Conservation (phyloP, 352 stramenopile species). For the Phytophthora pini region DNA sequence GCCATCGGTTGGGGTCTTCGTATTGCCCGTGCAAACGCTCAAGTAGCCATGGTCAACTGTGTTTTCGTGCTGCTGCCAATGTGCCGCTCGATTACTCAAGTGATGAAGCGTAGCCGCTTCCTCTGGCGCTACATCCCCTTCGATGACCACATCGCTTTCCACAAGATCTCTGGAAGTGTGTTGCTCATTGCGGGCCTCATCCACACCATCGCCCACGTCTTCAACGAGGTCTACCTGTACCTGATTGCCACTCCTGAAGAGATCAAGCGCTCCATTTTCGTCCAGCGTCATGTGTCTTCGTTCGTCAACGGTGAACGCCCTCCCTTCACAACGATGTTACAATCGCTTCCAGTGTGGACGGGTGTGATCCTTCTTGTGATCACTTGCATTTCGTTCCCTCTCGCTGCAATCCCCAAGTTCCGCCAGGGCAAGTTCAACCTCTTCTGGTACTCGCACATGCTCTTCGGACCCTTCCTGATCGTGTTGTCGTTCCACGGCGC, state of each 20-base stretch:
- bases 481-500: slow-evolving; percentile 69
- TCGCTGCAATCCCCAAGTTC: slow-evolving; percentile 76
- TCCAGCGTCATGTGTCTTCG: slow-evolving; percentile 54
- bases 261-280: slow-evolving; percentile 64
- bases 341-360: slow-evolving; percentile 73
- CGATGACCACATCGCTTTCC: slow-evolving; percentile 81
- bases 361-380: slow-evolving; percentile 74
- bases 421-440: slow-evolving; percentile 80
- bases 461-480: slow-evolving; percentile 75
- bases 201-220: slow-evolving; percentile 70
- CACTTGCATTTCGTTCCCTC: slow-evolving; percentile 70
- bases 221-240: slow-evolving; percentile 80
- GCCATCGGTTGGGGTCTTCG: slow-evolving; percentile 77
- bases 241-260: slow-evolving; percentile 68
- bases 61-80: slow-evolving; percentile 81
- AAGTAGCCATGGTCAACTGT: slow-evolving; percentile 83
- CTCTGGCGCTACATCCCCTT: slow-evolving; percentile 83
- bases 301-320: slow-evolving; percentile 59
- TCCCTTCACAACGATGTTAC: slow-evolving; percentile 72
- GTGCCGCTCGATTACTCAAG: slow-evolving; percentile 76
- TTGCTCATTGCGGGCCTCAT: slow-evolving; percentile 62
- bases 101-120: slow-evolving; percentile 71
- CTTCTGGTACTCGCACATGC: slow-evolving; percentile 88
- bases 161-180: slow-evolving; percentile 77
- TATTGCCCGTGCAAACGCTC: slow-evolving; percentile 73